Base-by-base conservation (phyloP, 768 basidiomycete species). In the Tricholoma sp. region DNA sequence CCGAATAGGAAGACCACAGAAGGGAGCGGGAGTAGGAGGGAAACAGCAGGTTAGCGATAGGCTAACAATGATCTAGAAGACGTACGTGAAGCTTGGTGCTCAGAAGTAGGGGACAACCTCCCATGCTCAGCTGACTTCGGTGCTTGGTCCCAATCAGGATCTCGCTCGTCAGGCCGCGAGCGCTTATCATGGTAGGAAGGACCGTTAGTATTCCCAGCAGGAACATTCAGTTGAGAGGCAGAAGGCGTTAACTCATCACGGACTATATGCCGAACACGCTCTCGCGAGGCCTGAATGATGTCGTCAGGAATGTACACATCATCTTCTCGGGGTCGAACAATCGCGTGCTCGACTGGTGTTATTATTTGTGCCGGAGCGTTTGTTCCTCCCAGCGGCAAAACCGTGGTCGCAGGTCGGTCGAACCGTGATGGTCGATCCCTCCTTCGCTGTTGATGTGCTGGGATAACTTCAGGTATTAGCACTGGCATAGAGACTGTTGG, bases 11-110 rank as follows among this genome's bases (percentile, higher is more conserved):
- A 24, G 18, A 31, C 55, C 34, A 41, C 49, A 57, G 37, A 36
- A 57, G 45, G 57, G 47, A 31, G 59, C 48, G 54, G 59, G 50
- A 57, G 52, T 59, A 60, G 53, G 57, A 33, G 59, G 56, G 63
- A 59, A 60, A 59, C n/a, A 17, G 8, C 39, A 53, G 28, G 57
- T 59, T 50, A 54, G 60, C 57, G 61, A 56, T 62, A 59, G 58
- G 42, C 56, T 59, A 54, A 61, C 63, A 59, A 50, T 57, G 55
- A 54, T 56, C 59, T 57, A 54, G 57, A 61, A 67, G 57, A 73
- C 72, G 65, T 71, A 75, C 72, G 71, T 67, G 69, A 54, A 54
- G 53, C 48, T 53, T 61, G 64, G 1, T 32, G 47, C 51, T 59
- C 65, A 31, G 61, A 54, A 28, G 55, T 37, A 49, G 63, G 54